Percentiles rank a stretch among this genome's conserved stretches.
These are phyloP conservation scores for Xerocomellus dryophilus DNA, from an alignment of 768 basidiomycete genomes.

Conservation along the genomic window DNA sequence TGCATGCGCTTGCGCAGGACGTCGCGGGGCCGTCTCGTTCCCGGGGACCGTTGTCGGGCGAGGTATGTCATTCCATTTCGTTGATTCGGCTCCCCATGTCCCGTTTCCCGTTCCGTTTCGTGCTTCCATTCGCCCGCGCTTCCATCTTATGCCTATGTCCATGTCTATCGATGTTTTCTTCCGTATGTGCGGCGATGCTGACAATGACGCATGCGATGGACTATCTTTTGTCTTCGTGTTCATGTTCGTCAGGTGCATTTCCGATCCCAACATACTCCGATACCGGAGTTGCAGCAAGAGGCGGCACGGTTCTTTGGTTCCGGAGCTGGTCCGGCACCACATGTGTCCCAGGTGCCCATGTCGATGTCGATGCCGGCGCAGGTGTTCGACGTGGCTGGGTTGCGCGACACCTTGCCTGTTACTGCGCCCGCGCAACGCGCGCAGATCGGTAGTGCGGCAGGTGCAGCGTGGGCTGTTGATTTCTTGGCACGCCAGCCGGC, in stretches of 20 bases:
- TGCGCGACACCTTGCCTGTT: conserved; percentile 24
- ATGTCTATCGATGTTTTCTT: neutral
- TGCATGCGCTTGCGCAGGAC: conserved; percentile 46
- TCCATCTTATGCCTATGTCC: neutral
- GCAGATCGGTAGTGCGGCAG: conserved; percentile 15
- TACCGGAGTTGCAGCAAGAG: conserved; percentile 54
- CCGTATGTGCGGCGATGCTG: neutral
- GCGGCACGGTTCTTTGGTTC: conserved; percentile 66
- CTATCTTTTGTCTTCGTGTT: neutral
- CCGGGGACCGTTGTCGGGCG: conserved; percentile 45
- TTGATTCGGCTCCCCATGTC: conserved; percentile 8
- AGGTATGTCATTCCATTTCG: conserved; percentile 41
- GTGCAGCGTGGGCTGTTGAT: conserved; percentile 59
- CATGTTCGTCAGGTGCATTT: conserved; percentile 46
- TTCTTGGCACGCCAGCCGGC: conserved; percentile 42
- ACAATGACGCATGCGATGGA: neutral
- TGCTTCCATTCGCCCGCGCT: conserved; percentile 6
- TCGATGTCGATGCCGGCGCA: conserved; percentile 32
- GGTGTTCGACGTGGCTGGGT: conserved; percentile 58
- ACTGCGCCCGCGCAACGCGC: conserved; percentile 10
- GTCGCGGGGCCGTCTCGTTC: conserved; percentile 55
- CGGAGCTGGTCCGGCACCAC: conserved; percentile 26
- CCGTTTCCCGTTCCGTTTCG: neutral
- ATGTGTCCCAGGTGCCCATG: conserved; percentile 14
- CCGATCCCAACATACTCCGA: conserved; percentile 47